phyloP scores from a whole-genome alignment of 1,139 yeast species.

The Yamadazyma atlantica region DNA sequence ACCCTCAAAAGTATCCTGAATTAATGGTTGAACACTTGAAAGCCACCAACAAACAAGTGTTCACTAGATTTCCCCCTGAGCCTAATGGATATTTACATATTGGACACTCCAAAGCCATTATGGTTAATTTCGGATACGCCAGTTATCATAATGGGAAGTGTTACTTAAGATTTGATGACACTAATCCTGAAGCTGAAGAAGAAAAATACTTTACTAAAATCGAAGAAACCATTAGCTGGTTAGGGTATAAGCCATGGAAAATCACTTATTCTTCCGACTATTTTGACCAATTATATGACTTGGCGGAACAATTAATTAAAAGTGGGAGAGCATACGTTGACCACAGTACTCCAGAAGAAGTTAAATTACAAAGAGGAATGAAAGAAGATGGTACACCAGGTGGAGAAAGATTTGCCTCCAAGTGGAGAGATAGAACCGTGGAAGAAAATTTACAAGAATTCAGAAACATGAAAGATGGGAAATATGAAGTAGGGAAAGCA shows the following conservation, averaged over 20 bases:
- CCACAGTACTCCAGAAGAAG: conserved; percentile 90
- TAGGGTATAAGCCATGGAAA: conserved; percentile 91
- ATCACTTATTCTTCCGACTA: conserved; percentile 95
- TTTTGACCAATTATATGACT: conserved; percentile 80
- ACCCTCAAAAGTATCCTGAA: conserved; percentile 86
- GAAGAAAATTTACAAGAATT: conserved; percentile 80
- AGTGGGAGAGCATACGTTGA: conserved; percentile 84
- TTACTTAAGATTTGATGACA: conserved; percentile 92
- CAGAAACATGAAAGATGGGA: conserved; percentile 88
- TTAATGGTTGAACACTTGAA: conserved; percentile 76
- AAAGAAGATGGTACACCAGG: conserved; percentile 91
- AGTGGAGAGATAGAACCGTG: conserved; percentile 65
- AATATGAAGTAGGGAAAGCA: conserved; percentile 86
- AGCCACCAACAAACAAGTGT: conserved; percentile 77
- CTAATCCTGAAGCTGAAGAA: conserved; percentile 98
- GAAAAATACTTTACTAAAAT: conserved; percentile 86
- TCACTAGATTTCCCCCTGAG: conserved; percentile 97
- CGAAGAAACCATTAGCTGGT: conserved; percentile 82
- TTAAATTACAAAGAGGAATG: conserved; percentile 86
- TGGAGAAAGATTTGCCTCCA: conserved; percentile 84
- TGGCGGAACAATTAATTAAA: conserved; percentile 78
- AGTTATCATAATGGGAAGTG: conserved; percentile 82
- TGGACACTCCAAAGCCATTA: conserved; percentile 97
- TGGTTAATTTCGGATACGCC: conserved; percentile 95
- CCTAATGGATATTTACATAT: conserved; percentile 96